These are phyloP conservation scores for Alternaria sp. DNA, from an alignment of 2,329 filamentous ascomycete genomes.

Conservation along the genomic window DNA sequence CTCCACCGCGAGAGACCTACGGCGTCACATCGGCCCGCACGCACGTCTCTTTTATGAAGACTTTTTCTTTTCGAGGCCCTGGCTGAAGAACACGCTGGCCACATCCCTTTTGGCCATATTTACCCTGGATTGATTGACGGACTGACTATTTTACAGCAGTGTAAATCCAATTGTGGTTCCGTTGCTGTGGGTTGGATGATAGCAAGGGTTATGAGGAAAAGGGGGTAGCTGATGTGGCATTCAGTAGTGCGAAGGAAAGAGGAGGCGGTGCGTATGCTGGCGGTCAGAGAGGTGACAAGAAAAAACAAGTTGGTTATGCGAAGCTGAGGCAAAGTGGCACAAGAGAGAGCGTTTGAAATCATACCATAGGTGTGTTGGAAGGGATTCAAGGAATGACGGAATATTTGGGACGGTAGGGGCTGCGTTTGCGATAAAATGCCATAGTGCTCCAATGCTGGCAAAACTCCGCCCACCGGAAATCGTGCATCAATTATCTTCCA, in stretches of 20 bases:
- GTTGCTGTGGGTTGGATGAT: constrained; percentile 35
- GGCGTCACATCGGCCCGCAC: constrained; percentile 39
- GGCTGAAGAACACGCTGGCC: constrained; percentile 33
- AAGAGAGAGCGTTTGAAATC: constrained; percentile 43
- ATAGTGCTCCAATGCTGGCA: too few relatives aligned
- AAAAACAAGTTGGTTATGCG: constrained; percentile 27
- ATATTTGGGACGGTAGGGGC: not conserved
- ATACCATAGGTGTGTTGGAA: constrained; percentile 34
- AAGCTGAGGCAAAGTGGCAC: constrained; percentile 37
- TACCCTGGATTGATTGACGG: constrained; percentile 48
- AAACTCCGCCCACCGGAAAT: too few relatives aligned
- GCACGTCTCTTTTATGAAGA: constrained; percentile 46
- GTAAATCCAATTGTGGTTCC: constrained; percentile 44
- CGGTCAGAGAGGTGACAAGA: constrained; percentile 34
- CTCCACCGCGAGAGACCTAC: constrained; percentile 31
- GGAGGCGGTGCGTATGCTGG: constrained; percentile 44
- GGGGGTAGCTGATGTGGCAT: constrained; percentile 16
- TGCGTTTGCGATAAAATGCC: not conserved
- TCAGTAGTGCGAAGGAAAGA: constrained; percentile 30
- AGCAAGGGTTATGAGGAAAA: constrained; percentile 8
- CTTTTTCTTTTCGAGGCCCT: constrained; percentile 41
- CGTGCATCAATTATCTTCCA: not conserved
- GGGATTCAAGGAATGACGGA: not conserved
- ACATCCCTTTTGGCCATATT: constrained; percentile 44
- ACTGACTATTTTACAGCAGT: constrained; percentile 33